Base-by-base conservation (phyloP, 2,329 filamentous ascomycete species). In the Colletotrichum coccodes region DNA sequence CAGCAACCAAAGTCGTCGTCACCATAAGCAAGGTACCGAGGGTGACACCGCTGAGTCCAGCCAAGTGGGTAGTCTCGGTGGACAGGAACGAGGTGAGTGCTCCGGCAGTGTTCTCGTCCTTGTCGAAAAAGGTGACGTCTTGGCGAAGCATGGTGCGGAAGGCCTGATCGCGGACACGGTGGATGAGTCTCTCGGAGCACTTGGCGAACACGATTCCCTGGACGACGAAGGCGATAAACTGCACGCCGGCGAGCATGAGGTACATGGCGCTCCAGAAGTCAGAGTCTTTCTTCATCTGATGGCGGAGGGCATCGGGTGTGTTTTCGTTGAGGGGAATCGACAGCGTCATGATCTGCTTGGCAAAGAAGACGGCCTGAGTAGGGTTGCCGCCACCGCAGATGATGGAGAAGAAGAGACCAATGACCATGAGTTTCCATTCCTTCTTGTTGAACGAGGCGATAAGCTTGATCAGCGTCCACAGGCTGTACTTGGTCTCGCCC, bases 231-330 rank as follows among this genome's bases (percentile, higher is more conserved):
- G 91, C 85, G 61, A 95, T 78, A 68, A 97, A 88, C 76, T 92
- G 89, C 11, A 92, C 89, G 61, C 94, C 79, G 3, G 90, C 94
- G 62, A 98, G 85, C 87, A 97, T 94, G 71, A 95, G 86, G 79
- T 92, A 97, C 94, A 97, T 97, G 74, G 90, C 82, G 64, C 90
- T 91, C 94, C 94, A 98, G 78, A 97, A 97, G 76, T 94, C 89
- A 23, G 92, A 90, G 68, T 95, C 88, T 21, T 86, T 83, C 72
- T 91, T 88, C 60, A 97, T 85, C 61, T 89, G 79, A 34, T 77
- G 79, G 47, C 84, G 88, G 44, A 47, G 11, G 16, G 44, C 42
- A 7, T 49, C 42, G n/a, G 57, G 32, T 23, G 47, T 21, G 78
- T 85, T 84, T 40, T 73, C 79, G 18, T 84, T 88, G 23, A 91